Evolutionary conservation across 805 yeast genomes (phyloP).

Genomic region (Suhomyces faveliae): DNA sequence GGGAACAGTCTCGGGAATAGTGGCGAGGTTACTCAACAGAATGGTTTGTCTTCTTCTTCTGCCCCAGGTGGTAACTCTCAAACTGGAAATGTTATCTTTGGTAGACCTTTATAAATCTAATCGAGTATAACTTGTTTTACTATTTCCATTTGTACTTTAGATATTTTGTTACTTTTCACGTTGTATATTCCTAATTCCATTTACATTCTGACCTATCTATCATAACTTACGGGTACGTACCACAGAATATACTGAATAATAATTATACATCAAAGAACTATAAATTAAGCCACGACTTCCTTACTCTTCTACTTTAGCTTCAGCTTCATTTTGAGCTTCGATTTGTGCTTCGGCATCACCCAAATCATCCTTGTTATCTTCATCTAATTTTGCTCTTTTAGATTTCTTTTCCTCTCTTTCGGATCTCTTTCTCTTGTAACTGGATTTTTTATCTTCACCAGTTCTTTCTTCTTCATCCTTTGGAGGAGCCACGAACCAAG

Average conservation of each 20-base stretch:
- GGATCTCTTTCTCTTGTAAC: slow-evolving; percentile 51
- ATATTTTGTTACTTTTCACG: not conserved
- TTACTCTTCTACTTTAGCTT: slow-evolving; percentile 22
- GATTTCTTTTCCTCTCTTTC: slow-evolving; percentile 41
- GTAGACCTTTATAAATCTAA: slow-evolving; percentile 21
- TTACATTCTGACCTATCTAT: not conserved
- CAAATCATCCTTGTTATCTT: slow-evolving; percentile 16
- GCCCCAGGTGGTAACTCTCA: slow-evolving; percentile 21
- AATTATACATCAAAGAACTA: slow-evolving; percentile 6
- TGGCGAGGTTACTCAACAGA: slow-evolving; percentile 4
- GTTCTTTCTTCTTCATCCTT: slow-evolving; percentile 67
- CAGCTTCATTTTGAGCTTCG: slow-evolving; percentile 13
- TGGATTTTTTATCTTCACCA: slow-evolving; percentile 57
- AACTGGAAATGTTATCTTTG: slow-evolving; percentile 29
- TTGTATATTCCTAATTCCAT: slow-evolving; percentile 3
- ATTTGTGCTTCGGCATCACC: slow-evolving; percentile 11
- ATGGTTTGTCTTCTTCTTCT: slow-evolving; percentile 16
- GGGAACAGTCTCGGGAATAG: slow-evolving; percentile 6
- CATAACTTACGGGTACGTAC: not conserved
- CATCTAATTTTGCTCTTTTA: slow-evolving; percentile 23
- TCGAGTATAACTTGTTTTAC: not conserved
- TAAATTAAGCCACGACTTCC: slow-evolving; percentile 1
- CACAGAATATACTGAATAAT: slow-evolving; percentile 1
- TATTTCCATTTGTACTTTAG: slow-evolving; percentile 5
- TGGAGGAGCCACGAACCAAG: slow-evolving; percentile 91